Base-by-base conservation (phyloP, 202 grass and related monocot genomes). In the Panicum hallii region DNA sequence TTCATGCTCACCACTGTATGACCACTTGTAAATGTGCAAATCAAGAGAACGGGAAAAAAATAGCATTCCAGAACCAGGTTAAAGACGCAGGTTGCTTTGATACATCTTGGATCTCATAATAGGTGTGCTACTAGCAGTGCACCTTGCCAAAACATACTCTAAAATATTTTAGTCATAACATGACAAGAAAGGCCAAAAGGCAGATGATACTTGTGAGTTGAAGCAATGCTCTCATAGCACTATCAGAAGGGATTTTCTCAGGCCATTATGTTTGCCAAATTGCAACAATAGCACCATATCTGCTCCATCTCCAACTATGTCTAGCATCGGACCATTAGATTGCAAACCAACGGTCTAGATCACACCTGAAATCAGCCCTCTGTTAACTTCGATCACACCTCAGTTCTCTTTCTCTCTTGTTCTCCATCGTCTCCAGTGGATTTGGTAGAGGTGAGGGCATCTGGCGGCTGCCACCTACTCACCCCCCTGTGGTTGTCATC, bases 141-240 rank as follows among this genome's bases (percentile, higher is more conserved):
- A 60, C 22, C 61, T 54, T 38, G 17, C 34, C 34, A 89, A 58
- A 84, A 52, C 17, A 41, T 67, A 48, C 42, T 61, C 15, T 20
- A 23, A 79, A 28, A 66, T 79, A 34, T 44, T 50, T 1, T 41
- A 77, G 80, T 32, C 66, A 80, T 23, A 88, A 74, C 70, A 52
- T 83, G 34, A 48, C 20, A 65, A 20, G 34, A 58, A 32, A 42
- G 70, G 38, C 3, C 16, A 65, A 5, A 6, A 43, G 45, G 45
- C 62, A 67, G 46, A 36, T 67, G 46, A 67, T 69, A 14, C 36
- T 28, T 62, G 58, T 62, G 58, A 30, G 23, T 14, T 62, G 23
- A 62, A 4, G 58, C 9, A 5, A 26, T 61, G 23, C 22, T 57
- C 19, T 26, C 10, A 61, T 61, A 11, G 55, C 55, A 58, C 55